Percentiles rank a stretch among this genome's conserved stretches.
Evolutionary conservation across 306 rosid genomes (phyloP).

Genomic region (Sesbania bispinosa): DNA sequence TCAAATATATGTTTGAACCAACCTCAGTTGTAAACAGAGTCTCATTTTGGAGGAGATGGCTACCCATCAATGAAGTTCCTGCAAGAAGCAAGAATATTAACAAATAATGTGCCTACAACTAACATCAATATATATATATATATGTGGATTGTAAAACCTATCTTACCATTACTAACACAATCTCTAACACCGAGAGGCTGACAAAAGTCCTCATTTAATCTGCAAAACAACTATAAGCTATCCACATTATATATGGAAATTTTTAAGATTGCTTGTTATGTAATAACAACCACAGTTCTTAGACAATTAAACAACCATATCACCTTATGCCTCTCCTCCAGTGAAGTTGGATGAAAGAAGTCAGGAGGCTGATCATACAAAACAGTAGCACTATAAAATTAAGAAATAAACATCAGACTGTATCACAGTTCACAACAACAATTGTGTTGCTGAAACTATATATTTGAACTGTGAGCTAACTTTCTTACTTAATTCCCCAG

Average conservation of each 20-base stretch:
- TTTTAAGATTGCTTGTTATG: background rate
- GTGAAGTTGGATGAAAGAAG: constrained; percentile 73
- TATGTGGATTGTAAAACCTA: background rate
- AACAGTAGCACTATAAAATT: constrained; percentile 49
- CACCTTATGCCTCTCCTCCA: constrained; percentile 86
- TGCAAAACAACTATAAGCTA: constrained; percentile 64
- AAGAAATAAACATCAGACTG: constrained; percentile 15
- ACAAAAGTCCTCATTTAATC: constrained; percentile 56
- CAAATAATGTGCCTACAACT: background rate
- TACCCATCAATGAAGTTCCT: constrained; percentile 42
- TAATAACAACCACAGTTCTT: constrained; percentile 10
- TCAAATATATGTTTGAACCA: constrained; percentile 43
- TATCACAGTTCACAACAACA: background rate
- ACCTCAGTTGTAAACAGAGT: constrained; percentile 53
- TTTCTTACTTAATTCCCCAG: no score
- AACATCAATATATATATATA: constrained; percentile 3
- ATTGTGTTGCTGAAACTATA: constrained; percentile 13
- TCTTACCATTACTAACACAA: constrained; percentile 63
- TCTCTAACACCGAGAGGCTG: constrained; percentile 67
- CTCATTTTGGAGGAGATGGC: constrained; percentile 45
- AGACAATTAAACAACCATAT: constrained; percentile 16
- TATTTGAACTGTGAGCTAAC: constrained; percentile 56
- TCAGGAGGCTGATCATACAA: constrained; percentile 97
- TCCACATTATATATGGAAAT: constrained; percentile 25
- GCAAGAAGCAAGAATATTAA: constrained; percentile 17